Evolutionary conservation across 2,329 filamentous ascomycete species (phyloP), one percentile per base, ranked within the genome.

Genomic region (Fusarium setosum): DNA sequence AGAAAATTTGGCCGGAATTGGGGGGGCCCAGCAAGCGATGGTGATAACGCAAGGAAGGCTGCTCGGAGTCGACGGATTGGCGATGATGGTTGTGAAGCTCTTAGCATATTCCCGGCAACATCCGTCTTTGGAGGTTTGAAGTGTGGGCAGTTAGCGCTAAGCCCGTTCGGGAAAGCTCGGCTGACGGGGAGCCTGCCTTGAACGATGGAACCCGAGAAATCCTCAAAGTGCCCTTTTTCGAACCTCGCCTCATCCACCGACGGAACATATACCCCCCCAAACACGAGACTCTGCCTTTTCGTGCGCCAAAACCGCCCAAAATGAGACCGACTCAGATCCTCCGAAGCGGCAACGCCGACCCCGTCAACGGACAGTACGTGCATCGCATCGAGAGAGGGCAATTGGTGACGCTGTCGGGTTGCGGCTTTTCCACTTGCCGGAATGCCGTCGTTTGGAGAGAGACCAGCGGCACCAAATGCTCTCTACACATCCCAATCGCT

Each of bases 291-390:
- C 59, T n/a, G n/a, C 37, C 60, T 49, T 63, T 59, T 65, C 61
- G 62, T 65, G 61, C 61, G 26, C 26, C 26, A 68, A 68, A 65
- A 52, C 66, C 63, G 61, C 50, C 15, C 72, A 80, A 72, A 56
- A 81, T 81, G 79, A 78, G 77, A 77, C 79, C 79, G 70, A 80
- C 78, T 56, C 79, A 80, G 73, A 71, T 71, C 65, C 74, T 79
- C 61, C 71, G 67, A 70, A 67, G 66, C 54, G 68, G 68, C 58
- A 63, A 73, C 65, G 73, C 72, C 63, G 76, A 77, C 63, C 74
- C 69, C 48, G 72, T 73, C 62, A 76, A 78, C 67, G 75, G 75
- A 69, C 72, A 78, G 77, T 79, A 77, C 54, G 77, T 79, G 52
- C 49, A 54, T 26, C 56, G 47, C 61, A 38, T 32, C 38, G 23